These are phyloP conservation scores for Phytophthora sp. DNA, from an alignment of 352 stramenopile species.

Conservation along the genomic window DNA sequence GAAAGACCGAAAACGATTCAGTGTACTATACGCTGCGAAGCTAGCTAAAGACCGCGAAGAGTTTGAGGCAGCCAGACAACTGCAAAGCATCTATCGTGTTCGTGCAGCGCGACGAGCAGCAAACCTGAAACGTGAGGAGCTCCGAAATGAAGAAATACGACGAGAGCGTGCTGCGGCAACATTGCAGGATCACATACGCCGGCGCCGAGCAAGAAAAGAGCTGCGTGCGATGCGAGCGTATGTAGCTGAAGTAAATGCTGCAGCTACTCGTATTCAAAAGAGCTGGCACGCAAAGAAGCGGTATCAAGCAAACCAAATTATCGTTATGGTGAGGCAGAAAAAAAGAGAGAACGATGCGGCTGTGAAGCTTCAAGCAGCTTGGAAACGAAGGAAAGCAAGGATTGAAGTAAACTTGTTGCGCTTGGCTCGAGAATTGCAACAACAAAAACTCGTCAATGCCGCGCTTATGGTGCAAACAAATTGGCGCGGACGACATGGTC, in stretches of 20 bases:
- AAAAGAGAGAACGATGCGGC: slow-evolving; percentile 52
- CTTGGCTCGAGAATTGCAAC: slow-evolving; percentile 44
- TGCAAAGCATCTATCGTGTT: slow-evolving; percentile 66
- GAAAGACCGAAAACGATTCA: slow-evolving; percentile 34
- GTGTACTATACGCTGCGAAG: slow-evolving; percentile 37
- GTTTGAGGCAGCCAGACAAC: slow-evolving; percentile 53
- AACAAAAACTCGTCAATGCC: slow-evolving; percentile 37
- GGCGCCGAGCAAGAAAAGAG: slow-evolving; percentile 43
- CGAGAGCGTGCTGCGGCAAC: slow-evolving; percentile 51
- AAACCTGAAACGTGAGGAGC: slow-evolving; percentile 41
- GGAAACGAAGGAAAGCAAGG: slow-evolving; percentile 63
- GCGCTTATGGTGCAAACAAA: slow-evolving; percentile 53
- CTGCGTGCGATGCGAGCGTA: slow-evolving; percentile 33
- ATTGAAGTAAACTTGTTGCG: slow-evolving; percentile 44
- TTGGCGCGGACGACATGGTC: slow-evolving; percentile 49
- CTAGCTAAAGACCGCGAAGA: slow-evolving; percentile 36
- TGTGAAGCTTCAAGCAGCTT: slow-evolving; percentile 58
- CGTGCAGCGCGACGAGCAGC: slow-evolving; percentile 49
- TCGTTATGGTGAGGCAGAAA: slow-evolving; percentile 34
- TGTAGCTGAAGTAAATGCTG: slow-evolving; percentile 32
- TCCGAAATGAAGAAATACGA: slow-evolving; percentile 28
- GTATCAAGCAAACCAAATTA: slow-evolving; percentile 47
- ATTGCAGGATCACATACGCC: slow-evolving; percentile 51
- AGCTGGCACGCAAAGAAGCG: slow-evolving; percentile 59
- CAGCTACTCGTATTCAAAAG: slow-evolving; percentile 52